A percentile compares a stretch with the other conserved stretches of the same genome.
phyloP scores from a whole-genome alignment of 805 yeast species.

The Yarrowia sp. region DNA sequence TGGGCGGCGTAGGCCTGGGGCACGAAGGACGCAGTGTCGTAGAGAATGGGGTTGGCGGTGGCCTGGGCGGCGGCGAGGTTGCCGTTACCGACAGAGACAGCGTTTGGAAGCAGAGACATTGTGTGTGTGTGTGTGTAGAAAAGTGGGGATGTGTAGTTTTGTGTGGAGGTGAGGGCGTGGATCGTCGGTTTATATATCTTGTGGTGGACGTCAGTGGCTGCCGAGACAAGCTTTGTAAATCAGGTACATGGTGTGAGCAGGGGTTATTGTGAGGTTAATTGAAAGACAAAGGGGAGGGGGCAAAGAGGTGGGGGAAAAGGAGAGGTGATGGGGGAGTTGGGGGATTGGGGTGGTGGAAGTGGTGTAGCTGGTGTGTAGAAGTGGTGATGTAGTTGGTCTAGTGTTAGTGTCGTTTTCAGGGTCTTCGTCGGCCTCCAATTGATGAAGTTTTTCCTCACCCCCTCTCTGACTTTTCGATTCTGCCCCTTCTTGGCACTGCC shows the following conservation, averaged over 20 bases:
- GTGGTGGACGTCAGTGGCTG: constrained; percentile 2
- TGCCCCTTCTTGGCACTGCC: background rate
- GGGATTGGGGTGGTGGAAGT: background rate
- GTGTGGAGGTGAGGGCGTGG: background rate
- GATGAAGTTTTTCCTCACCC: too few relatives aligned
- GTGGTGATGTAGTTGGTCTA: too few relatives aligned
- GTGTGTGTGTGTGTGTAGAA: constrained; percentile 18
- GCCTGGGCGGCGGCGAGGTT: constrained; percentile 38
- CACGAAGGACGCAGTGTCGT: constrained; percentile 34
- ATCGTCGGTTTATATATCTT: constrained; percentile 15
- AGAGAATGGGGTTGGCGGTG: constrained; percentile 37
- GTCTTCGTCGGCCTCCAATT: too few relatives aligned
- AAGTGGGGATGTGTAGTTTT: constrained; percentile 10
- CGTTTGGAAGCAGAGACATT: constrained; percentile 39
- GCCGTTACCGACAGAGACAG: constrained; percentile 40
- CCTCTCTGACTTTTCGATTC: background rate
- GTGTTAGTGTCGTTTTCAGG: too few relatives aligned
- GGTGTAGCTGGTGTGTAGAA: background rate
- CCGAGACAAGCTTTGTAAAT: constrained; percentile 31
- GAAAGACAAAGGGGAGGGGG: constrained; percentile 1
- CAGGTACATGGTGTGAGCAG: constrained; percentile 30
- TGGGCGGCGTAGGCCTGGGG: constrained; percentile 32
- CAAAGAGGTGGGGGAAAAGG: background rate
- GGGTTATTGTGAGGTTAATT: constrained; percentile 25
- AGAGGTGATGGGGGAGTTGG: background rate